phyloP scores from a whole-genome alignment of 176 grass and related monocot genomes.

The Leersia perrieri region DNA sequence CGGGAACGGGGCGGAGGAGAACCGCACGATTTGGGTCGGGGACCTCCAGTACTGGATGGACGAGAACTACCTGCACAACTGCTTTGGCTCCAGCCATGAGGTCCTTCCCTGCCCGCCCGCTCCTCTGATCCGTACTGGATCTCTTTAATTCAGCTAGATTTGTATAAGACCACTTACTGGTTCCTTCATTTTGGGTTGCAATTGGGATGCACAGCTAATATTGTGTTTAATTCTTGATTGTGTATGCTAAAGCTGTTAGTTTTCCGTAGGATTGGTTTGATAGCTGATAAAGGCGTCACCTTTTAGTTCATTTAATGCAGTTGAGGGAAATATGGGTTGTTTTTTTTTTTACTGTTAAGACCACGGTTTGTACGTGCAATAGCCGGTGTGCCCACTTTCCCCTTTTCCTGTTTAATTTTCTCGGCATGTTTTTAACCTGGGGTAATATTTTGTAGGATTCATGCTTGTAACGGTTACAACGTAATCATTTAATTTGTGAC shows the following conservation, averaged over 20 bases:
- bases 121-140: slow-evolving; percentile 43
- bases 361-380: background rate
- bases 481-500: background rate
- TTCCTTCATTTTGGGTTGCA: background rate
- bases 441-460: background rate
- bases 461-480: background rate
- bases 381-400: background rate
- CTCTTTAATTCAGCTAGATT: slow-evolving; percentile 24
- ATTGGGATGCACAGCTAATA: background rate
- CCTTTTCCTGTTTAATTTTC: background rate
- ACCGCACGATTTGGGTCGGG: slow-evolving; percentile 66
- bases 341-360: background rate
- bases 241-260: background rate
- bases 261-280: background rate
- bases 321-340: background rate
- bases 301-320: slow-evolving; percentile 12
- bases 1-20: slow-evolving; percentile 41
- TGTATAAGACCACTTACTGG: background rate
- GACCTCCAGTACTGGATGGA: slow-evolving; percentile 71
- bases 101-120: slow-evolving; percentile 12
- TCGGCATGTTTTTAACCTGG: background rate
- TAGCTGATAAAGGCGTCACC: slow-evolving; percentile 8
- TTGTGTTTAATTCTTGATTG: background rate
- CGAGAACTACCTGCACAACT: slow-evolving; percentile 62
- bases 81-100: slow-evolving; percentile 56